These are phyloP conservation scores for Tricholoma hemisulphureum DNA, from an alignment of 768 basidiomycete species.

Conservation along the genomic window DNA sequence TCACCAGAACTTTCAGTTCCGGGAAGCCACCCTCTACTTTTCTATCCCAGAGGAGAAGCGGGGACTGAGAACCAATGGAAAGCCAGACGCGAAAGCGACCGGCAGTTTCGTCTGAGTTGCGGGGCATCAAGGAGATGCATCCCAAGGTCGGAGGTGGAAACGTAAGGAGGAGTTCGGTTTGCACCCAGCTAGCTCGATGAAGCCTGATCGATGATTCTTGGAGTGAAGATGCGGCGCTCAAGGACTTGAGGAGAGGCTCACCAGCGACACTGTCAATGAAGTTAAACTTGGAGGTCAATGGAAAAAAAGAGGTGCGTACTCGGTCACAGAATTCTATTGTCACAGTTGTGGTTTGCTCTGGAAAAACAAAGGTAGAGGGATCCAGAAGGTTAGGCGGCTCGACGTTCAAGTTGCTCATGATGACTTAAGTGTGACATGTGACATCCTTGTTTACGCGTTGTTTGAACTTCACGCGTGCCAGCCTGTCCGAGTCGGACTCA, in stretches of 20 bases:
- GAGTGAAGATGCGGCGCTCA: background rate
- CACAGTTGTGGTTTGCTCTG: conserved; percentile 52
- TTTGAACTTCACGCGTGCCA: conserved; percentile 25
- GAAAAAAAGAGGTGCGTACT: conserved; percentile 43
- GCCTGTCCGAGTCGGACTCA: too few species aligned
- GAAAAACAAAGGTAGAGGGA: conserved; percentile 55
- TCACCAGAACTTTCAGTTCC: conserved; percentile 79
- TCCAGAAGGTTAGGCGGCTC: conserved; percentile 30
- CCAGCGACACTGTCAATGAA: conserved; percentile 71
- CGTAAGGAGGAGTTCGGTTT: conserved; percentile 87
- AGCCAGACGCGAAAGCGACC: conserved; percentile 94
- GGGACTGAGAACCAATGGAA: conserved; percentile 34
- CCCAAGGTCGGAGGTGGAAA: conserved; percentile 78
- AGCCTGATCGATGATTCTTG: conserved; percentile 66
- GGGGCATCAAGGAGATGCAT: conserved; percentile 69
- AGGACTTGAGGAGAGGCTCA: conserved; percentile 30
- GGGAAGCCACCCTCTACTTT: conserved; percentile 92
- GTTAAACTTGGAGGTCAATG: background rate
- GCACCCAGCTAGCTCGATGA: conserved; percentile 90
- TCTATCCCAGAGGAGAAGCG: conserved; percentile 79
- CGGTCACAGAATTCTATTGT: conserved; percentile 92
- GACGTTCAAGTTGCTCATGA: background rate
- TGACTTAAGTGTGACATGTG: conserved; percentile 32
- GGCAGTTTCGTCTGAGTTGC: conserved; percentile 76
- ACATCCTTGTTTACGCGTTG: conserved; percentile 48